Evolutionary conservation across 2,329 filamentous ascomycete species (phyloP).

Genomic region (Nigrospora osmanthi): DNA sequence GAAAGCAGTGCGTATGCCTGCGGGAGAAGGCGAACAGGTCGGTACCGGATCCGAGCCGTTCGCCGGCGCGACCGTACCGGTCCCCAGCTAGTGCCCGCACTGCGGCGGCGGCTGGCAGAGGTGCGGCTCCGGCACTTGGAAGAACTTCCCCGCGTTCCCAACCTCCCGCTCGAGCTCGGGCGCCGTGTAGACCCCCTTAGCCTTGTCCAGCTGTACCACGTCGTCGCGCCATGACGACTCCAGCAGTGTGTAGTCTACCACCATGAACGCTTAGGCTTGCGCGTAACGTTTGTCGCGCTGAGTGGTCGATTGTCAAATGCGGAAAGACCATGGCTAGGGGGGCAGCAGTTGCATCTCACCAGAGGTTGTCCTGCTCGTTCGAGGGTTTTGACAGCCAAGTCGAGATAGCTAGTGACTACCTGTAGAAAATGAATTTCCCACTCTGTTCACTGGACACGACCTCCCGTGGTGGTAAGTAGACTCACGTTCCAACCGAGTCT

Average conservation of each 20-base stretch:
- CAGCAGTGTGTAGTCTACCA: constrained; percentile 59
- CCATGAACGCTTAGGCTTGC: constrained; percentile 56
- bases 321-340: background rate
- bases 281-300: constrained; percentile 59
- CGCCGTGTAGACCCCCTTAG: constrained; percentile 47
- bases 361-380: constrained; percentile 47
- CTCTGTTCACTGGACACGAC: background rate
- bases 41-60: background rate
- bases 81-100: constrained; percentile 46
- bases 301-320: background rate
- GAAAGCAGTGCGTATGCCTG: constrained; percentile 60
- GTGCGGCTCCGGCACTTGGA: constrained; percentile 56
- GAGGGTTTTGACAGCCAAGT: constrained; percentile 60
- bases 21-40: background rate
- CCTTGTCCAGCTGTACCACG: constrained; percentile 52
- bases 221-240: constrained; percentile 61
- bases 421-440: constrained; percentile 16
- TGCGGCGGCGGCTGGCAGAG: constrained; percentile 61
- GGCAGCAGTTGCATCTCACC: constrained; percentile 9
- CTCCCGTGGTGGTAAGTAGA: background rate
- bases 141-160: constrained; percentile 58
- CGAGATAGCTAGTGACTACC: constrained; percentile 65
- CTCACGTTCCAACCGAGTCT: constrained; percentile 49
- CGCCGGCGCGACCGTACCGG: constrained; percentile 46
- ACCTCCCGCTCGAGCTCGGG: constrained; percentile 52